Percentiles rank a stretch among this genome's conserved stretches.
phyloP scores from a whole-genome alignment of 768 basidiomycete species.

The Sporobolomyces pararoseus region DNA sequence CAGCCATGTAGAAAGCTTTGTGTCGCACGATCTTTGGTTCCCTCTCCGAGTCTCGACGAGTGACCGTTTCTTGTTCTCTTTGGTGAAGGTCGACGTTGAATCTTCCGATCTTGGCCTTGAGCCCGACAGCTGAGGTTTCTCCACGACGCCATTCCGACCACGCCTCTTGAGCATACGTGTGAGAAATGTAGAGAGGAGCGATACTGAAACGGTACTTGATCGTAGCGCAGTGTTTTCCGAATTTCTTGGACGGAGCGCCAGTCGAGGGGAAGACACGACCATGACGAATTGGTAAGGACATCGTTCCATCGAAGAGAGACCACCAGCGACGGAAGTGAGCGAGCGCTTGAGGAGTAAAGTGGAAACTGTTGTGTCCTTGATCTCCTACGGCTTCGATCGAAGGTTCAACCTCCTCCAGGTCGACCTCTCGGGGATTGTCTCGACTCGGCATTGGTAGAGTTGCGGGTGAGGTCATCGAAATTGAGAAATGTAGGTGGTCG shows the following conservation, averaged over 20 bases:
- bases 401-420: neutral
- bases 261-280: conserved; percentile 71
- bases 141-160: conserved; percentile 77
- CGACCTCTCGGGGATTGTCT: conserved; percentile 45
- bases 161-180: conserved; percentile 77
- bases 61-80: conserved; percentile 71
- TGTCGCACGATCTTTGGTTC: conserved; percentile 61
- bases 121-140: conserved; percentile 71
- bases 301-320: conserved; percentile 69
- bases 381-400: conserved; percentile 31
- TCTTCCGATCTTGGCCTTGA: conserved; percentile 75
- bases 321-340: conserved; percentile 93
- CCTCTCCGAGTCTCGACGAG: conserved; percentile 59
- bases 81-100: conserved; percentile 91
- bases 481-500: conserved; percentile 85
- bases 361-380: conserved; percentile 62
- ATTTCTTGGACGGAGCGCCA: conserved; percentile 72
- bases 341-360: conserved; percentile 78
- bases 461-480: conserved; percentile 65
- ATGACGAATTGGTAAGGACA: conserved; percentile 80
- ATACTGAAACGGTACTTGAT: conserved; percentile 82
- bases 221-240: conserved; percentile 81
- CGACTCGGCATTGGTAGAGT: conserved; percentile 28
- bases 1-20: conserved; percentile 83
- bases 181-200: conserved; percentile 74